phyloP scores from a whole-genome alignment of 2,329 filamentous ascomycete species.

The Paraphaeosphaeria minitans region DNA sequence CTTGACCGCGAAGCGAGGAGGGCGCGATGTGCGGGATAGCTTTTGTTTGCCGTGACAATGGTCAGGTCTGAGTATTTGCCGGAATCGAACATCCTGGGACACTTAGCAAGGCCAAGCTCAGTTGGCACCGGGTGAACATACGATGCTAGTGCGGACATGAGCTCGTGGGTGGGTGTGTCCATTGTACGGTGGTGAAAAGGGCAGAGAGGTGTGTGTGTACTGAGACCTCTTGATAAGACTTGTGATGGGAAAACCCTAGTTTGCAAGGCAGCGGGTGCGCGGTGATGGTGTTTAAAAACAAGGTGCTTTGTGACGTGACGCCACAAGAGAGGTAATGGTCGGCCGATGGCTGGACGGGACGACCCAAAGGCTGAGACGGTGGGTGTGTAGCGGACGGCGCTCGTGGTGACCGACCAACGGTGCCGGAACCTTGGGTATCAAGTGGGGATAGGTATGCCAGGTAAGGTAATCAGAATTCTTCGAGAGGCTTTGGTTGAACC shows the following conservation, averaged over 20 bases:
- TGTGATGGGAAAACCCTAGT: background rate
- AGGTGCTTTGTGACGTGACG: conserved; percentile 6
- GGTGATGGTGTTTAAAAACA: conserved; percentile 10
- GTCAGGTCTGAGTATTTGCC: conserved; percentile 56
- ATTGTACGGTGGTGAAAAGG: conserved; percentile 24
- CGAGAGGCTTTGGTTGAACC: conserved; percentile 6
- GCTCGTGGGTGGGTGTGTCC: conserved; percentile 50
- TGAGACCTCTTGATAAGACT: background rate
- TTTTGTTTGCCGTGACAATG: conserved; percentile 52
- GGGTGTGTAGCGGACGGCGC: background rate
- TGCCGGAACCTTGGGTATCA: conserved; percentile 18
- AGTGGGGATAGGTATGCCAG: conserved; percentile 10
- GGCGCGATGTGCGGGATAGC: conserved; percentile 55
- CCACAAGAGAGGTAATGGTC: background rate
- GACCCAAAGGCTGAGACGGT: conserved; percentile 4
- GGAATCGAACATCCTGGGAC: conserved; percentile 43
- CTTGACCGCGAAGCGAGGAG: conserved; percentile 55
- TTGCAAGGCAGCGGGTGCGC: conserved; percentile 4
- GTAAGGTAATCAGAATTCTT: conserved; percentile 7
- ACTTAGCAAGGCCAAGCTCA: conserved; percentile 30
- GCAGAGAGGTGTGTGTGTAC: background rate
- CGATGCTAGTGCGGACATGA: conserved; percentile 55
- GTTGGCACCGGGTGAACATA: conserved; percentile 38
- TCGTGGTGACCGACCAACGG: conserved; percentile 19
- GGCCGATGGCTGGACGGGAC: conserved; percentile 9